phyloP scores from a whole-genome alignment of 176 grass and related monocot species.

The Chrysopogon serrulatus region DNA sequence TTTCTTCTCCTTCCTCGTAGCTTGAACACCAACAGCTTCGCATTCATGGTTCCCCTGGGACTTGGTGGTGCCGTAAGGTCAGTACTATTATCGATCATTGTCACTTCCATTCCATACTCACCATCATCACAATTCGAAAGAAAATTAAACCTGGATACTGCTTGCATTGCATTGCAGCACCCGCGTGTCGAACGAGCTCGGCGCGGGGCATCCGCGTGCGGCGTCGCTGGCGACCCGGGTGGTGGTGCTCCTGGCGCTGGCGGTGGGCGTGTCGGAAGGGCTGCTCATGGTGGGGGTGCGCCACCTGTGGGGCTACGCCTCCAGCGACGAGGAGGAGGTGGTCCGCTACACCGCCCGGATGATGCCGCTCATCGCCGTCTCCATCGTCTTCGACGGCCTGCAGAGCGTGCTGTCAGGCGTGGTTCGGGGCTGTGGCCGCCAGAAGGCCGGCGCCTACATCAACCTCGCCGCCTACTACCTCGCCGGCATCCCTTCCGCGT shows the following conservation, averaged over 20 bases:
- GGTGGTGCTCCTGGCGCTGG: conserved; percentile 27
- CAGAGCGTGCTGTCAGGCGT: conserved; percentile 58
- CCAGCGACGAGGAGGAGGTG: conserved; percentile 52
- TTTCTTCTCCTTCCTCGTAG: conserved; percentile 7
- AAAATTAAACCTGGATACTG: too few species aligned
- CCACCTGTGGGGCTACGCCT: conserved; percentile 58
- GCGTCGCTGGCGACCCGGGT: conserved; percentile 37
- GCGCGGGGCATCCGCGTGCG: conserved; percentile 26
- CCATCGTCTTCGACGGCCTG: conserved; percentile 49
- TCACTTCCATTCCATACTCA: too few species aligned
- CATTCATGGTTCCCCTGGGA: conserved; percentile 61
- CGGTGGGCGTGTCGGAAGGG: conserved; percentile 33
- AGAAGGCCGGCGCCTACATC: not conserved
- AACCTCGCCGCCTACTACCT: not conserved
- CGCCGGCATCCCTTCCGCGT: not conserved
- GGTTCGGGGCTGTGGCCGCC: not conserved
- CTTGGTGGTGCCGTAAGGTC: conserved; percentile 57
- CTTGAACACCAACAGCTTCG: conserved; percentile 40
- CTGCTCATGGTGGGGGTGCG: conserved; percentile 30
- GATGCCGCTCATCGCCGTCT: conserved; percentile 52
- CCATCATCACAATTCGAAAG: too few species aligned
- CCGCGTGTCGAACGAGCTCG: conserved; percentile 67
- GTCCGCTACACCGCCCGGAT: conserved; percentile 37
- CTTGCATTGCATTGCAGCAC: conserved; percentile 44
- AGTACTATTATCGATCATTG: not conserved